A percentile compares a stretch with the other conserved stretches of the same genome.
Evolutionary conservation across 106 monocot species (phyloP).

Genomic region (Platanthera guangdongensis): DNA sequence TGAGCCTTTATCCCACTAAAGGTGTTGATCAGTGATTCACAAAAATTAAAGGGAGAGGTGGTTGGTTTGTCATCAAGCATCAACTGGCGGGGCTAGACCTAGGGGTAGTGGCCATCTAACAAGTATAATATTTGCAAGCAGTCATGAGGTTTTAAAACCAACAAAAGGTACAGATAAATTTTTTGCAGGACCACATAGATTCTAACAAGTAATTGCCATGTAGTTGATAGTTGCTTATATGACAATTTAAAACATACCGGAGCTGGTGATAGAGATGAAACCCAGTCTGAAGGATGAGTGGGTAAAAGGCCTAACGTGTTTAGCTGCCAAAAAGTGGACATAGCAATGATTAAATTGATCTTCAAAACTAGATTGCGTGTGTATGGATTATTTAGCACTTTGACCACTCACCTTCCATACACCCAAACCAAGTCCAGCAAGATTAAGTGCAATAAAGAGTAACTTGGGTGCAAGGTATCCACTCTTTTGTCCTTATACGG

Average conservation of each 20-base stretch:
- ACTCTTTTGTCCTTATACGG: slow-evolving; percentile 85
- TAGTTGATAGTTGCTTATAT: too few relatives aligned
- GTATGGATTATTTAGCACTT: neutral
- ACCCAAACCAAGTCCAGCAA: slow-evolving; percentile 59
- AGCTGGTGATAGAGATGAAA: slow-evolving; percentile 81
- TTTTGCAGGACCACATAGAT: too few relatives aligned
- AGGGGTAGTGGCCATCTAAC: too few relatives aligned
- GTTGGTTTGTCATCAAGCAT: too few relatives aligned
- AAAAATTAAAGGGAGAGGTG: too few relatives aligned
- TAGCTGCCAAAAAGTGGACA: slow-evolving; percentile 39
- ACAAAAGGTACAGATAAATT: too few relatives aligned
- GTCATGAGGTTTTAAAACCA: too few relatives aligned
- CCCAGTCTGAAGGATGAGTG: slow-evolving; percentile 92
- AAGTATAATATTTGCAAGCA: too few relatives aligned
- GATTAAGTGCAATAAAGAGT: slow-evolving; percentile 73
- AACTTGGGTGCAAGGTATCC: slow-evolving; percentile 64
- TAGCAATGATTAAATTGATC: neutral
- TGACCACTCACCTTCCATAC: slow-evolving; percentile 66
- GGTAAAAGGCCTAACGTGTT: slow-evolving; percentile 90
- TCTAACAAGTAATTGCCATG: too few relatives aligned
- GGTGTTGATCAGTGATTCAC: too few relatives aligned
- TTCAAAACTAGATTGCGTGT: neutral
- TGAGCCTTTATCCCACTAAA: too few relatives aligned
- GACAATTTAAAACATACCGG: slow-evolving; percentile 27
- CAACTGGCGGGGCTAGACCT: too few relatives aligned